A percentile compares a stretch with the other conserved stretches of the same genome.
Conservation (phyloP, 192 early-diverging fungal genomes). For the Linnemannia elongata region DNA sequence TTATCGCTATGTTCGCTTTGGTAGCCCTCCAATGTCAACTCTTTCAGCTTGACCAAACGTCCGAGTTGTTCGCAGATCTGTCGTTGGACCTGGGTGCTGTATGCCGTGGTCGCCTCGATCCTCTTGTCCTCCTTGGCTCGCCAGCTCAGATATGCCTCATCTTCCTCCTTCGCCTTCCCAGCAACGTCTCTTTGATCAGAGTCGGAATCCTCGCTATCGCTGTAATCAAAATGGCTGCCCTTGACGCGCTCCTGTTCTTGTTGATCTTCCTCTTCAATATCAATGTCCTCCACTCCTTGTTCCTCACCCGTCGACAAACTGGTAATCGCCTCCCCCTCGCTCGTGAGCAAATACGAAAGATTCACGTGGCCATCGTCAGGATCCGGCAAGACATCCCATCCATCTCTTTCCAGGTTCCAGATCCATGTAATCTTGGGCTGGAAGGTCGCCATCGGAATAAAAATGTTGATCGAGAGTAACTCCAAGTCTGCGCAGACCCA, state of each 20-base stretch:
- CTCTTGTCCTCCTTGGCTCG: background rate
- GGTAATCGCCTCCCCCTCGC: background rate
- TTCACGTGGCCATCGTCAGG: background rate
- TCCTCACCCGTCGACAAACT: background rate
- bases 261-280: background rate
- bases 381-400: background rate
- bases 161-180: background rate
- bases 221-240: background rate
- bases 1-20: background rate
- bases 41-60: background rate
- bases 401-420: background rate
- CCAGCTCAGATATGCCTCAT: background rate
- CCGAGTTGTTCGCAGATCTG: constrained; percentile 12
- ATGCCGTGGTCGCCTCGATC: background rate
- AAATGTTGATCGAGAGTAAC: background rate
- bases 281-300: background rate
- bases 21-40: constrained; percentile 7
- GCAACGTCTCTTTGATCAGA: background rate
- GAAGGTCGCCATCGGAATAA: background rate
- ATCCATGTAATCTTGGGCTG: background rate
- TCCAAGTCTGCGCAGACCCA: constrained; percentile 16
- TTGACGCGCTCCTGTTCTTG: background rate
- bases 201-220: constrained; percentile 2
- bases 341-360: background rate
- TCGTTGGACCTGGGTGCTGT: background rate